Evolutionary conservation across 2,329 filamentous ascomycete genomes (phyloP).

Genomic region (Fusarium siculi): DNA sequence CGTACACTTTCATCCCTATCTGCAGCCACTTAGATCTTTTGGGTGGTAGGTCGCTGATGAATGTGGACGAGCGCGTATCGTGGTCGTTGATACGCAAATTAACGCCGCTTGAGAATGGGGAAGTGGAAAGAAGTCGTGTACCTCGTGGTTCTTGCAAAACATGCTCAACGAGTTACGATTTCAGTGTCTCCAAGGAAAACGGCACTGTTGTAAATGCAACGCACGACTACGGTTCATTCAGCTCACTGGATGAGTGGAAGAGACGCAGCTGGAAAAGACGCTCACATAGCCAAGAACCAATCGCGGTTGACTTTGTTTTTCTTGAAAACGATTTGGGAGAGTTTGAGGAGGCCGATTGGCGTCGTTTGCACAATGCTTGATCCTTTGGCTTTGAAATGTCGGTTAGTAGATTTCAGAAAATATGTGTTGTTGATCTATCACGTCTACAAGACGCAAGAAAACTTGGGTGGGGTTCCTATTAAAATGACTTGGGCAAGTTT

Average conservation of each 20-base stretch:
- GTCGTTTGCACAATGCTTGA: fast-evolving
- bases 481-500: neutral
- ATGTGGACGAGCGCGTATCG: too few species aligned
- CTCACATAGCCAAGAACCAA: too few species aligned
- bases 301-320: neutral
- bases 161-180: neutral
- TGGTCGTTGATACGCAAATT: neutral
- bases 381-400: neutral
- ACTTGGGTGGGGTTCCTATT: too few species aligned
- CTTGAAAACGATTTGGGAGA: neutral
- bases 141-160: neutral
- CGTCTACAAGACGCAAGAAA: neutral
- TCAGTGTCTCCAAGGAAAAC: neutral
- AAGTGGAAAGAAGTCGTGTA: fast-evolving
- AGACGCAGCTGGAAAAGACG: neutral
- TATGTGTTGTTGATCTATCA: neutral
- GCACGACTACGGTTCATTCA: neutral
- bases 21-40: neutral
- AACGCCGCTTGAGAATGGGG: fast-evolving
- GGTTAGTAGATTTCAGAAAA: neutral
- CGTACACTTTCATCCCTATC: fast-evolving
- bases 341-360: neutral
- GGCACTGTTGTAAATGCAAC: neutral
- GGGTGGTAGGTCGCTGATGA: neutral
- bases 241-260: neutral